phyloP scores from a whole-genome alignment of 345 rosid species.

The Acer campestre region DNA sequence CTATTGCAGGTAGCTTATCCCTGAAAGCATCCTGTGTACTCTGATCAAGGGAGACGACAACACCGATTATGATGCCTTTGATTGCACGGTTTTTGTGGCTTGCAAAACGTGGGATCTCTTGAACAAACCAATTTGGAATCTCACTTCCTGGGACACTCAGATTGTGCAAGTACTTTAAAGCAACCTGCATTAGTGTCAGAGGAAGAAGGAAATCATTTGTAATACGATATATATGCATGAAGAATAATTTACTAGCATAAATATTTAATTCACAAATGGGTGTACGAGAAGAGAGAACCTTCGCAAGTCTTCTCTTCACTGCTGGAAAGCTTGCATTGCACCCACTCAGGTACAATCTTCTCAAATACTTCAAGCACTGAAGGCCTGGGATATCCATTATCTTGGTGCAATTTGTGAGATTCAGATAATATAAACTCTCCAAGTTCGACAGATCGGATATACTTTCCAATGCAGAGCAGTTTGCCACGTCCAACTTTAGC shows the following conservation, averaged over 20 bases:
- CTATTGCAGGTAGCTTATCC: conserved; percentile 8
- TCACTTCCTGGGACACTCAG: conserved; percentile 15
- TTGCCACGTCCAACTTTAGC: conserved; percentile 1
- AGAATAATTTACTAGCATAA: too few relatives aligned
- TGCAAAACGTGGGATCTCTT: conserved; percentile 14
- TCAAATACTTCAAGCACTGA: conserved; percentile 15
- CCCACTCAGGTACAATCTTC: conserved; percentile 19
- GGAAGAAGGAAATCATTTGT: not conserved
- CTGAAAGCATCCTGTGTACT: not conserved
- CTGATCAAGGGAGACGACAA: conserved; percentile 23
- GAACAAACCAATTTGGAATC: conserved; percentile 13
- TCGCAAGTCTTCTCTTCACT: conserved; percentile 14
- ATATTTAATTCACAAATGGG: too few relatives aligned
- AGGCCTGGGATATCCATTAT: conserved; percentile 15
- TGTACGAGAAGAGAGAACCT: conserved; percentile 3
- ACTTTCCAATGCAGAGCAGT: conserved; percentile 13
- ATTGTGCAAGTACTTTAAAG: conserved; percentile 9
- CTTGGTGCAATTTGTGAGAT: conserved; percentile 13
- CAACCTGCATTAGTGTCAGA: conserved; percentile 9
- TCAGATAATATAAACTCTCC: not conserved
- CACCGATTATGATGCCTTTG: conserved; percentile 18
- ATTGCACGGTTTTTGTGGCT: conserved; percentile 2
- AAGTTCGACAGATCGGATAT: conserved; percentile 14
- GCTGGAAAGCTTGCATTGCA: conserved; percentile 17
- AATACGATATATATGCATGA: too few relatives aligned